Percentiles rank a stretch among this genome's conserved stretches.
Evolutionary conservation across 2,329 filamentous ascomycete genomes (phyloP).

Genomic region (Stagonosporopsis cucurbitacearum): DNA sequence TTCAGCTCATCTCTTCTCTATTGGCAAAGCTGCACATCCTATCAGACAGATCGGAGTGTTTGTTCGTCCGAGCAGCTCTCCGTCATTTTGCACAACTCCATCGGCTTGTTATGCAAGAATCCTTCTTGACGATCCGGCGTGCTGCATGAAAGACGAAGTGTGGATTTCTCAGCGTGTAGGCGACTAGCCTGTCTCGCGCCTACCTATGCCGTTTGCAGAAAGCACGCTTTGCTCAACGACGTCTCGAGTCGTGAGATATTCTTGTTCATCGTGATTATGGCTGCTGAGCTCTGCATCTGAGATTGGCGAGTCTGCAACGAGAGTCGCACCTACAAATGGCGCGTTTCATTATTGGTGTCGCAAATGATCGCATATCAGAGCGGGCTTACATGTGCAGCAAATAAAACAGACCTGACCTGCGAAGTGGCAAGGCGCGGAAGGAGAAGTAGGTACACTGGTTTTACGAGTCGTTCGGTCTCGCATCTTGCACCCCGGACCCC

Average conservation of each 20-base stretch:
- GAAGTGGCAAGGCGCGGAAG: background rate
- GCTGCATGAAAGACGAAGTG: slow-evolving; percentile 1
- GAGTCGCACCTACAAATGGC: background rate
- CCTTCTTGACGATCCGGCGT: background rate
- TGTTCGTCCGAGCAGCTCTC: background rate
- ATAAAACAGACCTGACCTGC: background rate
- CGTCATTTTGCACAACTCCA: background rate
- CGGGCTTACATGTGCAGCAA: too few species aligned
- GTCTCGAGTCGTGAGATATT: background rate
- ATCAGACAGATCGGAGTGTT: background rate
- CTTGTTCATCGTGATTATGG: background rate
- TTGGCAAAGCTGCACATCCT: slow-evolving; percentile 1
- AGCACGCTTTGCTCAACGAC: background rate
- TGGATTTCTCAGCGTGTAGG: slow-evolving; percentile 6
- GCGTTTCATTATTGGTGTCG: background rate
- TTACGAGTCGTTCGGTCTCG: background rate
- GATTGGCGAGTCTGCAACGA: background rate
- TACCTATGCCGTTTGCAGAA: background rate
- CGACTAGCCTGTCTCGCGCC: slow-evolving; percentile 3
- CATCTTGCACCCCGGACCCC: background rate
- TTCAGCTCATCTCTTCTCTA: background rate
- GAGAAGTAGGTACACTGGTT: background rate
- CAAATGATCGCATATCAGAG: background rate
- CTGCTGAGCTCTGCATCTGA: background rate
- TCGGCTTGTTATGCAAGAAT: background rate